Base-by-base conservation (phyloP, 1,139 yeast genomes). In the Hansenula sp. region DNA sequence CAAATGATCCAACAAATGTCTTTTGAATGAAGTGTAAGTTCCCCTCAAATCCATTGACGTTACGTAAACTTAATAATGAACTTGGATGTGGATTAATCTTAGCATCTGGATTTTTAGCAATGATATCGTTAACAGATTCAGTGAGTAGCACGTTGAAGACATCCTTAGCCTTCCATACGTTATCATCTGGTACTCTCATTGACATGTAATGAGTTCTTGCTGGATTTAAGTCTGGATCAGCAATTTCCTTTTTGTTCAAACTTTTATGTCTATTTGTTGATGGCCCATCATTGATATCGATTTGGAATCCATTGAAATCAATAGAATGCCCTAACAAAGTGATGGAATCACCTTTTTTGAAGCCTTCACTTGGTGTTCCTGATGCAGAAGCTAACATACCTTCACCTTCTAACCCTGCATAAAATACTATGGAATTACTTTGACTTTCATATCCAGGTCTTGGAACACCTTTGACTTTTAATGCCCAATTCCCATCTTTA, bases 21-120 rank as follows among this genome's bases (percentile, higher is more conserved):
- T 86, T 83, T 64, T 93, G 97, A 24, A 90, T 66, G 48, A 77
- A 75, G 61, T 91, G 97, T 49, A 87, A 62, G 58, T 89, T 89
- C 1, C 96, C 96, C 50, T 77, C 77, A 52, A 81, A 82, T 19
- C 70, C 64, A 43, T 77, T 76, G 29, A 81, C 51, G 58, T 89
- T 84, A 54, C 88, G 73, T 29, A 90, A 51, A 4, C 79, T 66
- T 45, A 78, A 78, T 2, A 65, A 44, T 41, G 68, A 68, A 18
- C 66, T 58, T 25, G 68, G 63, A 41, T 66, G 60, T 2, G 71
- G 67, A 15, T 68, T 64, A 21, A 68, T 49, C 10, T 61, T 51
- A 3, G 62, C 62, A 1, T 62, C 53, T 3, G 67, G 70, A 41
- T 67, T 63, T 8, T 57, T 58, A 27, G 71, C 70, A 17, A 50